Percentiles rank a stretch among this genome's conserved stretches.
These are phyloP conservation scores for Phytophthora brassicae DNA, from an alignment of 352 stramenopile species.

Conservation along the genomic window DNA sequence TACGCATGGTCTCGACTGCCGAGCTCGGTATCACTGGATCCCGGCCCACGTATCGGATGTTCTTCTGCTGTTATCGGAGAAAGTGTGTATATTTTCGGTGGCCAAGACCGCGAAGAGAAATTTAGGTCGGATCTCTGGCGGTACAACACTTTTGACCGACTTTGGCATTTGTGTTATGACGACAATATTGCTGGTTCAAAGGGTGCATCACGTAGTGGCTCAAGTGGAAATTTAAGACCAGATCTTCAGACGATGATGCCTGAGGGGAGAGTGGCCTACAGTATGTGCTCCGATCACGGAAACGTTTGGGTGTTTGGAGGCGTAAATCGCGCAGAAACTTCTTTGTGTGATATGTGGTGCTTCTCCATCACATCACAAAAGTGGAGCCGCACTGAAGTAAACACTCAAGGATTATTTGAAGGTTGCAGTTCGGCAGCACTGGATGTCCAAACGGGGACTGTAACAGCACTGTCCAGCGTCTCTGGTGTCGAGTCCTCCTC, in stretches of 20 bases:
- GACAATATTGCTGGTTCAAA: constrained; percentile 60
- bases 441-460: constrained; percentile 43
- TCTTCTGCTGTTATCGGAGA: constrained; percentile 75
- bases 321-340: constrained; percentile 40
- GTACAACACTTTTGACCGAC: constrained; percentile 87
- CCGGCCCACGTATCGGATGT: constrained; percentile 68
- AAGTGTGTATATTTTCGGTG: constrained; percentile 83
- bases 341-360: constrained; percentile 76
- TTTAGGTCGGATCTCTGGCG: constrained; percentile 78
- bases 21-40: constrained; percentile 73
- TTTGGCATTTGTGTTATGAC: constrained; percentile 86
- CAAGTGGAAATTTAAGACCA: constrained; percentile 10
- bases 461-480: constrained; percentile 48
- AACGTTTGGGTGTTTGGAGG: constrained; percentile 86
- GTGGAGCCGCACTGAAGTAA: constrained; percentile 62
- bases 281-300: constrained; percentile 73
- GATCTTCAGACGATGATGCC: constrained; percentile 56
- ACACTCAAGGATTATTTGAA: constrained; percentile 42
- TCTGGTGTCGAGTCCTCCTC: constrained; percentile 34
- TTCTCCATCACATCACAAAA: constrained; percentile 70
- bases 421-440: constrained; percentile 50
- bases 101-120: constrained; percentile 79
- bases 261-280: constrained; percentile 61
- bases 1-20: constrained; percentile 79
- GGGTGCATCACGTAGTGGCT: constrained; percentile 7